Conservation (phyloP, 1,139 yeast genomes). For the Candida tropicalis region DNA sequence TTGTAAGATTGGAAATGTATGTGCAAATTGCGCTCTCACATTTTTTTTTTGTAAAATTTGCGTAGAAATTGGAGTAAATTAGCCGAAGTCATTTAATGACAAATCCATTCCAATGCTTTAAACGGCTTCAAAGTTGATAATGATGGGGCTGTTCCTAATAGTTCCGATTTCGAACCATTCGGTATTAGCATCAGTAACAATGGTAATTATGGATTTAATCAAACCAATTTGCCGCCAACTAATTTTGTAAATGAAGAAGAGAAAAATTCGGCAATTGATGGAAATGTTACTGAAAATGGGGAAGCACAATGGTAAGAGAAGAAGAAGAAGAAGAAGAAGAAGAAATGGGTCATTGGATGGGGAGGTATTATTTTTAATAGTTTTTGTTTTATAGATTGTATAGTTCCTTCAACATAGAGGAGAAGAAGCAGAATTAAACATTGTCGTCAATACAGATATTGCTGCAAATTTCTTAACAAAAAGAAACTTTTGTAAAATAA, state of each 20-base stretch:
- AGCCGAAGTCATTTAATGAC: too few species aligned
- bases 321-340: too few species aligned
- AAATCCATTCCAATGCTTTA: constrained; percentile 12
- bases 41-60: too few species aligned
- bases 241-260: background rate
- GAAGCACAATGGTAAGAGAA: background rate
- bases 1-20: background rate
- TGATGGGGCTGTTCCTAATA: constrained; percentile 1
- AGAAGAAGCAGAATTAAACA: too few species aligned
- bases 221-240: constrained; percentile 1
- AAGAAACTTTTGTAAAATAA: constrained; percentile 27
- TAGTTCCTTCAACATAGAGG: too few species aligned
- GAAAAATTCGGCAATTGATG: constrained; percentile 4
- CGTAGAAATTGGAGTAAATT: too few species aligned
- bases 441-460: too few species aligned
- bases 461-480: too few species aligned
- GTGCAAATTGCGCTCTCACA: too few species aligned
- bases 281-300: background rate
- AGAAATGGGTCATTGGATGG: too few species aligned
- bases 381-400: too few species aligned
- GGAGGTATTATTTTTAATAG: too few species aligned
- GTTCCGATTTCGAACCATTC: constrained; percentile 20
- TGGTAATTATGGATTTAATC: background rate
- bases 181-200: constrained; percentile 12
- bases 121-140: constrained; percentile 20